Conservation (phyloP, 768 basidiomycete species). For the Russula compacta region DNA sequence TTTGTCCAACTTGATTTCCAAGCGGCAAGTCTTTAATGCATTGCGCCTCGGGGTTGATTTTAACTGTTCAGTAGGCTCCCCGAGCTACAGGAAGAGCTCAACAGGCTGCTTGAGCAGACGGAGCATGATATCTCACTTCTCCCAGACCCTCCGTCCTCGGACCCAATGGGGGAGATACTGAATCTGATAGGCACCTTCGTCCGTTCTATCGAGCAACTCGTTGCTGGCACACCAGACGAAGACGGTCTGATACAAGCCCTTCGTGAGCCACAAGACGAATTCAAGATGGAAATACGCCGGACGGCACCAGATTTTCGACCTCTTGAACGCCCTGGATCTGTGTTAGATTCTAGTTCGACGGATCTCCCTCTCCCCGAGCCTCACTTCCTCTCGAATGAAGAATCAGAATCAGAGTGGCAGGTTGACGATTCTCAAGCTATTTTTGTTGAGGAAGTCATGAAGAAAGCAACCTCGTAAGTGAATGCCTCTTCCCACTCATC, state of each 20-base stretch:
- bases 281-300: slow-evolving; percentile 36
- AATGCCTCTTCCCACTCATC: not conserved
- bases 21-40: not conserved
- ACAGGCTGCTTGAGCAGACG: slow-evolving; percentile 32
- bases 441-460: slow-evolving; percentile 41
- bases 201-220: slow-evolving; percentile 33
- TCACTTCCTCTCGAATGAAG: slow-evolving; percentile 36
- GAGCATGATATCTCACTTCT: slow-evolving; percentile 25
- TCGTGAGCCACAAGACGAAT: slow-evolving; percentile 36
- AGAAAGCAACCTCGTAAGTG: slow-evolving; percentile 36
- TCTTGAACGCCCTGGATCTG: slow-evolving; percentile 24
- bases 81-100: slow-evolving; percentile 47
- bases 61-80: slow-evolving; percentile 40
- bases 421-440: slow-evolving; percentile 23
- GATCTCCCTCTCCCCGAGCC: slow-evolving; percentile 12
- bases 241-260: slow-evolving; percentile 47
- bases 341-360: too few relatives aligned
- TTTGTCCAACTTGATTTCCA: slow-evolving; percentile 13
- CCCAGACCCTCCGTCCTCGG: slow-evolving; percentile 43
- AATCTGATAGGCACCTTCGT: slow-evolving; percentile 37
- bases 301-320: slow-evolving; percentile 53
- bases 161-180: slow-evolving; percentile 47
- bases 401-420: slow-evolving; percentile 25
- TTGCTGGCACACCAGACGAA: slow-evolving; percentile 43
- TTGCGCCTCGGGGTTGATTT: not conserved